Base-by-base conservation (phyloP, 2,329 filamentous ascomycete species). In the Claviceps spartinae region DNA sequence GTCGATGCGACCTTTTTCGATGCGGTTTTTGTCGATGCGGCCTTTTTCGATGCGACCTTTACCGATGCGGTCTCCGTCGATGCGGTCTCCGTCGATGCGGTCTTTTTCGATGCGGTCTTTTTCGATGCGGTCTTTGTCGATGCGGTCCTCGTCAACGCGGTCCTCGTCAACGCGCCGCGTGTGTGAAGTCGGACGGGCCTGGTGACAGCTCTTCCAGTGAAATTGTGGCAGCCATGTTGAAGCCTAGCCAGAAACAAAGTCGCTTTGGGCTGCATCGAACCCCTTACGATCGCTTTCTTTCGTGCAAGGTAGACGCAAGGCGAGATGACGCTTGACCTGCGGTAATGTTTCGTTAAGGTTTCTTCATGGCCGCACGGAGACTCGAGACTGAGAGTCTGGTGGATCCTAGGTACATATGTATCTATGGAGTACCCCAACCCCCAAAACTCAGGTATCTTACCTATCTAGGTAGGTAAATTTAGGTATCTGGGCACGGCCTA, bases 81-180 rank as follows among this genome's bases (percentile, higher is more conserved):
- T 26, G 26, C 26, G 26, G 26, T 1, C 7, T 30, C 2, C 9
- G 0, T 9, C 7, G 26, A 30, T 3, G 26, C 2, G 26, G 26
- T 8, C 7, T 8, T 8, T 30, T 0, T 8, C 26, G 26, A 30
- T 8, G 26, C 7, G 26, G 26, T 30, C 26, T 8, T 8, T 30
- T 2, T 30, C 26, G 26, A 30, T 8, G 26, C 7, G 26, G 26
- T 9, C 26, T 8, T 3, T 3, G 26, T 30, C 26, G 7, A 30
- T 2, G 26, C 7, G 7, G 26, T 9, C 26, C 9, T 30, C 3
- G 26, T 30, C 16, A 38, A 13, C 24, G 51, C 46, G 20, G 54
- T 44, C 34, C 16, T 55, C 16, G 54, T 54, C 45, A 9, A 44
- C 48, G 50, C 52, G 48, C 24, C 30, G 16, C 57, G 53, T 34